Percentiles rank a stretch among this genome's conserved stretches.
Conservation (phyloP, 2,329 filamentous ascomycete genomes). For the Aspergillus pseudonomiae region DNA sequence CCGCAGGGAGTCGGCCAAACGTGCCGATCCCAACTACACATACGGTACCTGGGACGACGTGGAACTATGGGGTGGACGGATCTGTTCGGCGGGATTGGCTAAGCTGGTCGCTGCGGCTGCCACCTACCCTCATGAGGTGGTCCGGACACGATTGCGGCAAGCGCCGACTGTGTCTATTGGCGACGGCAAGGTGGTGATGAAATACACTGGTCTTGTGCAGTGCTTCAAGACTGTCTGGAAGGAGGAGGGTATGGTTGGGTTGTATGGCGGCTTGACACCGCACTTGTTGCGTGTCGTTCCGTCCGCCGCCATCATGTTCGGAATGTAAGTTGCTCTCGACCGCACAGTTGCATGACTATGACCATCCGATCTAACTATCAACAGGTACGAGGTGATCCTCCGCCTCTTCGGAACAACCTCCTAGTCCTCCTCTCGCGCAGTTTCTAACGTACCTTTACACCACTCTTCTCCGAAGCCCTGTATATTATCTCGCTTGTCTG, state of each 20-base stretch:
- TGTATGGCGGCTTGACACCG: conserved; percentile 90
- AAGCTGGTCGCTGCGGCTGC: conserved; percentile 83
- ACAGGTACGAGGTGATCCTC: conserved; percentile 39
- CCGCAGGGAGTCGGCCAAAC: conserved; percentile 58
- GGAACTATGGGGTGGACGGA: conserved; percentile 1
- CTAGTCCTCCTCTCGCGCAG: conserved; percentile 16
- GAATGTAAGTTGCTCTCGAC: conserved; percentile 63
- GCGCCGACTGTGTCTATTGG: conserved; percentile 79
- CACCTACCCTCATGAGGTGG: conserved; percentile 92
- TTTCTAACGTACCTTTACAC: not conserved
- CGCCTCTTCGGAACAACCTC: conserved; percentile 39
- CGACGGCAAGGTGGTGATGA: conserved; percentile 65
- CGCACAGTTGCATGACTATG: conserved; percentile 8
- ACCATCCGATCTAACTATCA: conserved; percentile 35
- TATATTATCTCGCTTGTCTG: not conserved
- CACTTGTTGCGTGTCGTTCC: conserved; percentile 90
- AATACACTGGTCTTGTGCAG: conserved; percentile 86
- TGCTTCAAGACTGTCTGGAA: conserved; percentile 87
- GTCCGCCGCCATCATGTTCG: conserved; percentile 94
- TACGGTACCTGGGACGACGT: conserved; percentile 68
- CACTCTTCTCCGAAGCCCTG: not conserved
- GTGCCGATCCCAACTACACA: conserved; percentile 58
- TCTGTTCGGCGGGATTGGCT: conserved; percentile 69
- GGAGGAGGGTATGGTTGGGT: conserved; percentile 80
- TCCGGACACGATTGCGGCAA: conserved; percentile 81